Evolutionary conservation across 139 green algal species (phyloP).

Genomic region (Zygnema circumcarinatum): DNA sequence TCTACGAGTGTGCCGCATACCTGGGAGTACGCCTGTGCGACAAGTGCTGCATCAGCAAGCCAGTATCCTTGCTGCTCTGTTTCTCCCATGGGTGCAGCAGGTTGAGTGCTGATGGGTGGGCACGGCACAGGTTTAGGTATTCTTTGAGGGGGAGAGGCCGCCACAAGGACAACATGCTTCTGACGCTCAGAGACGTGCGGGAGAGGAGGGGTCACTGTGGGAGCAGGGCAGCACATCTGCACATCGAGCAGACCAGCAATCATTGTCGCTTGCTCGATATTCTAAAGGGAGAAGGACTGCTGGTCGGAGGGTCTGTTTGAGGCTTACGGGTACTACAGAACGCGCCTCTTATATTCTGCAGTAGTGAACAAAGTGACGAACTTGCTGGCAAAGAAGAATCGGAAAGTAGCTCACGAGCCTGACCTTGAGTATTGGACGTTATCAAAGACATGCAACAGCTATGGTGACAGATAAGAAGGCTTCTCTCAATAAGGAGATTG

Average conservation of each 20-base stretch:
- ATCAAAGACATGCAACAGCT: too few species aligned
- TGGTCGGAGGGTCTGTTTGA: too few species aligned
- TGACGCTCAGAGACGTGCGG: not conserved
- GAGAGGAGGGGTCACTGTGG: not conserved
- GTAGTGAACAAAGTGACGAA: too few species aligned
- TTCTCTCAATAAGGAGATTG: too few species aligned
- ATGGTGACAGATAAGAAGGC: too few species aligned
- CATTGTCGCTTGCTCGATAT: too few species aligned
- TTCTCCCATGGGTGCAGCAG: not conserved
- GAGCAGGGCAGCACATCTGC: slow-evolving; percentile 17
- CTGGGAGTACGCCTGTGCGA: slow-evolving; percentile 14
- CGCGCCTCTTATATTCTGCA: too few species aligned
- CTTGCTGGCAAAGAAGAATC: too few species aligned
- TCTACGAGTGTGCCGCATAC: not conserved
- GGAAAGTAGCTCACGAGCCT: too few species aligned
- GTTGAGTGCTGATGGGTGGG: not conserved
- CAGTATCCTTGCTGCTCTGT: slow-evolving; percentile 1
- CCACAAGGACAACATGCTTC: slow-evolving; percentile 27
- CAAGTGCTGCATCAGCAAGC: slow-evolving; percentile 11
- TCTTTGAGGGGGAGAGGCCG: not conserved
- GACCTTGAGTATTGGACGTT: too few species aligned
- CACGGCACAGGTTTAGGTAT: not conserved
- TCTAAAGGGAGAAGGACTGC: too few species aligned
- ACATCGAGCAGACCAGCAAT: not conserved
- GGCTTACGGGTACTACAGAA: too few species aligned